Evolutionary conservation across 495 filamentous ascomycete genomes (phyloP), one percentile per base, ranked within the genome.

Genomic region (Pyrenopolyporus hunteri): DNA sequence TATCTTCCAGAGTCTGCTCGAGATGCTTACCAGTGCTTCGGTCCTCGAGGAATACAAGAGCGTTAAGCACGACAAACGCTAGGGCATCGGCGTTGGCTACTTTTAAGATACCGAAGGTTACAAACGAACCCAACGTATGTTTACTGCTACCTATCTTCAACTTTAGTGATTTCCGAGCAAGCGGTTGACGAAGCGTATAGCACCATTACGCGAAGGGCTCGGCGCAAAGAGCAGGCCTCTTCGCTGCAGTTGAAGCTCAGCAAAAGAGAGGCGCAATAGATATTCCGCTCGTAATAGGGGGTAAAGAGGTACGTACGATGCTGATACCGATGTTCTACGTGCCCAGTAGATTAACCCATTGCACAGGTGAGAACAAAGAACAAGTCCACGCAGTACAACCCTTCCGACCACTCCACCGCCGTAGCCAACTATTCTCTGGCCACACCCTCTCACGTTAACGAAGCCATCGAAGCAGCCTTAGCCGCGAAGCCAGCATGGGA

Each of bases 71-170:
- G 45, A 60, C 58, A 6, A 56, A 31, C 19, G 42, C 54, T 9
- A 65, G 61, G 19, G 66, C 70, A 67, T 64, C 76, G 40, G 71
- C 71, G 8, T 59, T 92, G 44, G 91, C 91, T 31, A 80, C 84
- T 39, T 98, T 97, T 82, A 95, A 89, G 76, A 83, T 92, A 19
- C 94, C 94, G 39, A 87, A 85, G 59, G 82, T 97, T 53, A 80
- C 87, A 66, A 98, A 98, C 68, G 94, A 98, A 75, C 91, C 90
- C 14, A 98, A 96, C 70, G 94, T 97, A 78, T 70, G 90, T 80
- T 80, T 37, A 22, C 7, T 39, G 16, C 17, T 19, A 19, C 39
- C 16, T 14, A 14, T 53, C 17, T 19, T 14, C 17, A 33, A 16
- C 16, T 3, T 29, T 1, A 26, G 13, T 1, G 42, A 10, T 40